Base-by-base conservation (phyloP, 768 basidiomycete species). In the Kwoniella dendrophila region DNA sequence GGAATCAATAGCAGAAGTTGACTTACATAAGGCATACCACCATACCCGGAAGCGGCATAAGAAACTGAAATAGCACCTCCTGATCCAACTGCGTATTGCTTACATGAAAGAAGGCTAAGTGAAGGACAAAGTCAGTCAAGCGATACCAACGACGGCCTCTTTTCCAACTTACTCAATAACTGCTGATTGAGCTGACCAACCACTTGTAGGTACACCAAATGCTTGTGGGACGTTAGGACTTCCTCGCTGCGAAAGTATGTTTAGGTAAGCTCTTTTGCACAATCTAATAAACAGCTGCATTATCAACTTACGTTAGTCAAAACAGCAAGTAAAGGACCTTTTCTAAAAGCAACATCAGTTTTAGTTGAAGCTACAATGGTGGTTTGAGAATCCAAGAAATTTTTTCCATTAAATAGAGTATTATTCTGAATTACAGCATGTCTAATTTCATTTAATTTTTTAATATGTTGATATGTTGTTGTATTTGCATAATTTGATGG, bases 1-100 rank as follows among this genome's bases (percentile, higher is more conserved):
- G n/a, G 16, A 20, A 20, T 2, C 16, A 8, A 27, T 8, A 44
- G 30, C 49, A 5, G 6, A 22, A 59, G 12, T 10, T 14, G 22
- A 67, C 73, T 64, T 41, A 77, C 73, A 50, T 75, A 72, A 49
- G 75, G 77, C 69, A 70, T 72, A 26, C 75, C 72, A 16, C 77
- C 77, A 38, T 62, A 69, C 49, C 72, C 73, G n/a, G 72, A 43
- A 3, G 66, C 65, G 49, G 72, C 45, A 62, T 75, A 76, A 4
- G 72, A 70, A 2, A 76, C 64, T 2, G 70, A 69, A 41, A 78
- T 62, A 20, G 69, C 70, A 16, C 64, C 65, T 30, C 66, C 62
- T 2, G 75, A 63, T 22, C 72, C 71, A 44, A 72, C 66, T 1
- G 65, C 59, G 51, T 69, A 70, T 14, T 43, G 38, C 26, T 67